A percentile compares a stretch with the other conserved stretches of the same genome.
Conservation (phyloP, 345 rosid genomes). For the Eucalyptus melliodora region DNA sequence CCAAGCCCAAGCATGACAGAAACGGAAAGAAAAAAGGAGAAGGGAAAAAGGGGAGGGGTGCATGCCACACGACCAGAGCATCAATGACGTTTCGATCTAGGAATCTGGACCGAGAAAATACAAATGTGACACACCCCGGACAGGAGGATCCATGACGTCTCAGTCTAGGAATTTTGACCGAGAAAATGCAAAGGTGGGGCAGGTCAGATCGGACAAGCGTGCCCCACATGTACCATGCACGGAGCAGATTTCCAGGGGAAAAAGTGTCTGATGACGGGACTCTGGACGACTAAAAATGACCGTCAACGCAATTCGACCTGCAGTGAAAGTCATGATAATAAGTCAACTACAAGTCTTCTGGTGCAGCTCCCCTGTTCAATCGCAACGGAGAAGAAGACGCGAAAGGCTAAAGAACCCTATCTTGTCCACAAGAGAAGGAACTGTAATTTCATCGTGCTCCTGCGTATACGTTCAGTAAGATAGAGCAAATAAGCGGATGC, state of each 20-base stretch:
- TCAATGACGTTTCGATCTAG: not conserved
- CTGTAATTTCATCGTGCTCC: not conserved
- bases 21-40: not conserved
- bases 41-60: not conserved
- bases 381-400: not conserved
- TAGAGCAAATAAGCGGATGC: not conserved
- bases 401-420: not conserved
- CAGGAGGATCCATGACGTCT: not conserved
- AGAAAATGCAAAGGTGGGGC: not conserved
- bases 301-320: not conserved
- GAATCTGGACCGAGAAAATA: not conserved
- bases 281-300: not conserved
- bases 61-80: not conserved
- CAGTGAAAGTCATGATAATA: not conserved
- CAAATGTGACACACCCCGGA: not conserved
- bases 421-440: not conserved
- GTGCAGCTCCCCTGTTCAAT: not conserved
- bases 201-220: fast-evolving
- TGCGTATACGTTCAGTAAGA: not conserved
- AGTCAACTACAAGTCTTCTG: not conserved
- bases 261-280: not conserved
- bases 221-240: not conserved
- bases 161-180: not conserved
- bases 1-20: not conserved
- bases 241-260: not conserved